These are phyloP conservation scores for Alternaria tenuissima DNA, from an alignment of 2,329 filamentous ascomycete genomes.

Conservation along the genomic window DNA sequence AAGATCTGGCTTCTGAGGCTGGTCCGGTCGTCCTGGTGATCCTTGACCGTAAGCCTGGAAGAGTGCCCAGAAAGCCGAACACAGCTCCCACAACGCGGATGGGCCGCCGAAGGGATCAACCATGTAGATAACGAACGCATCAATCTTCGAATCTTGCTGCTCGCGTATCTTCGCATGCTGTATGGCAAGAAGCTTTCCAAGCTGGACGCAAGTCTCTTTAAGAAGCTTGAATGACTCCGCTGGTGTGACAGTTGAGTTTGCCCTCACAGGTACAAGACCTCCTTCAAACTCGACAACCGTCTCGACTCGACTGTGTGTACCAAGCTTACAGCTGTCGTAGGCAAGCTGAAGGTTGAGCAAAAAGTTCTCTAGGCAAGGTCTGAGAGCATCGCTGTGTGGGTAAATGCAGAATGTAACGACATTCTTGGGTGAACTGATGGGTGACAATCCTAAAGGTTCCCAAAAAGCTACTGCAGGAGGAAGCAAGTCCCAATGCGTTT, in stretches of 20 bases:
- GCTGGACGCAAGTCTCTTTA: conserved; percentile 49
- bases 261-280: conserved; percentile 44
- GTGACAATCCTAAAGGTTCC: conserved; percentile 80
- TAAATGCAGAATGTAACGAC: conserved; percentile 75
- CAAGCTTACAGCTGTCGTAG: conserved; percentile 78
- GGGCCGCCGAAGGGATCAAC: conserved; percentile 72
- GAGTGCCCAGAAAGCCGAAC: conserved; percentile 75
- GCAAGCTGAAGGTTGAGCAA: conserved; percentile 72
- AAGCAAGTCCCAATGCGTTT: conserved; percentile 74
- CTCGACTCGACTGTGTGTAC: conserved; percentile 63
- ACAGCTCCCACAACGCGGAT: conserved; percentile 70
- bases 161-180: conserved; percentile 47
- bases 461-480: conserved; percentile 80
- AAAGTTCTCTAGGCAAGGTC: conserved; percentile 69
- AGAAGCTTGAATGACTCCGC: conserved; percentile 42
- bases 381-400: conserved; percentile 70
- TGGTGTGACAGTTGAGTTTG: conserved; percentile 23
- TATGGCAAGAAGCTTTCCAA: conserved; percentile 52
- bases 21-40: conserved; percentile 53
- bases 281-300: conserved; percentile 49
- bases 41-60: conserved; percentile 69
- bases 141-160: conserved; percentile 60
- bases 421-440: conserved; percentile 75
- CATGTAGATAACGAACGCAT: conserved; percentile 74
- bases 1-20: conserved; percentile 62